A percentile compares a stretch with the other conserved stretches of the same genome.
phyloP scores from a whole-genome alignment of 805 yeast species.

The Alloascoidea hylecoeti region DNA sequence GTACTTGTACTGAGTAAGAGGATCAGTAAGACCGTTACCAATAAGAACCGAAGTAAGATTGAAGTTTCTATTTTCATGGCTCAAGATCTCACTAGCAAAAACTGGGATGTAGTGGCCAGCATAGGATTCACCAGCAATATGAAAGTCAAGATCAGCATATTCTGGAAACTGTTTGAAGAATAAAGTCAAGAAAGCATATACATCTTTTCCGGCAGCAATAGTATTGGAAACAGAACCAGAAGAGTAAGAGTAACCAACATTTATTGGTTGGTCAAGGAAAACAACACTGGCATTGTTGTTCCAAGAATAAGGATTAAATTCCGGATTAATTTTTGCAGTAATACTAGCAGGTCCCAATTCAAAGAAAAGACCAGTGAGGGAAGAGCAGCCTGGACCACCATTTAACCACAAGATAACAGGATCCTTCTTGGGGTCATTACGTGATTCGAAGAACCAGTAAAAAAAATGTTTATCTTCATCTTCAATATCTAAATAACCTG shows the following conservation, averaged over 20 bases:
- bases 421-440: conserved; percentile 78
- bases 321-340: conserved; percentile 43
- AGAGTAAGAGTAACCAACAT: conserved; percentile 68
- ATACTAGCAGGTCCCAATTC: conserved; percentile 78
- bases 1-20: conserved; percentile 61
- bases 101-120: conserved; percentile 88
- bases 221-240: conserved; percentile 53
- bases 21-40: conserved; percentile 87
- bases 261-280: conserved; percentile 81
- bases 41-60: conserved; percentile 66
- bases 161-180: conserved; percentile 64
- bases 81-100: conserved; percentile 71
- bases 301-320: conserved; percentile 70
- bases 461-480: conserved; percentile 81
- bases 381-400: conserved; percentile 94
- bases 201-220: conserved; percentile 74
- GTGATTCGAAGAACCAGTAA: conserved; percentile 74
- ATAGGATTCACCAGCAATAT: conserved; percentile 82
- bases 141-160: conserved; percentile 45
- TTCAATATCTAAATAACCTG: conserved; percentile 75
- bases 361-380: conserved; percentile 74
- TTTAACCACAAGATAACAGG: conserved; percentile 82
- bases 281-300: conserved; percentile 74
- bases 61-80: conserved; percentile 45
- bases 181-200: conserved; percentile 63